Evolutionary conservation across 1,284 basidiomycete species (phyloP).

Genomic region (Ceratobasidium sp.): DNA sequence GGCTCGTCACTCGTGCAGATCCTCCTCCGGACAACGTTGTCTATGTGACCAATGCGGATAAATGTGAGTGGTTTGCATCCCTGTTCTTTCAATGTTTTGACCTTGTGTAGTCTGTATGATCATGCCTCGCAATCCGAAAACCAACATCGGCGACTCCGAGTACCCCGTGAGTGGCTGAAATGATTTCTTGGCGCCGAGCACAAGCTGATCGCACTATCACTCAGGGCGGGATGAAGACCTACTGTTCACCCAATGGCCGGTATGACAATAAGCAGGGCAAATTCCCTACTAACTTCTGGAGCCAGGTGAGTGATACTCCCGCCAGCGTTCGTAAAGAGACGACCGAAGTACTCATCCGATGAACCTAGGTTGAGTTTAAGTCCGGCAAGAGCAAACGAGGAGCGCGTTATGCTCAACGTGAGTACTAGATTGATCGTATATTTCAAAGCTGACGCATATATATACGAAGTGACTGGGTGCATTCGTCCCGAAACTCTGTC

Average conservation of each 20-base stretch:
- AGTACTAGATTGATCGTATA: neutral
- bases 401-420: constrained; percentile 37
- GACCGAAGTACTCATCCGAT: neutral
- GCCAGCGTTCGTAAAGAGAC: neutral
- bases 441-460: too few species aligned
- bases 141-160: constrained; percentile 48
- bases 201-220: neutral
- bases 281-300: constrained; percentile 49
- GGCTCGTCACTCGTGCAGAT: neutral
- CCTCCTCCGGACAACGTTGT: constrained; percentile 8
- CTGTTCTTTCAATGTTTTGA: neutral
- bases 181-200: neutral
- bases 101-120: constrained; percentile 17
- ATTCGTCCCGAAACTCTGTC: constrained; percentile 40
- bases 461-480: constrained; percentile 46
- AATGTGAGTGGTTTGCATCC: neutral
- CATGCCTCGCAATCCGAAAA: constrained; percentile 42
- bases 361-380: constrained; percentile 29
- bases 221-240: too few species aligned
- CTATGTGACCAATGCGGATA: constrained; percentile 18
- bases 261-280: constrained; percentile 31
- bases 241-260: constrained; percentile 45
- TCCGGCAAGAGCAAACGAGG: constrained; percentile 44
- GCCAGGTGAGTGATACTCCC: constrained; percentile 9
- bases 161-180: constrained; percentile 15